Base-by-base conservation (phyloP, 129 eudicot genomes). In the Kitagawia praeruptora region DNA sequence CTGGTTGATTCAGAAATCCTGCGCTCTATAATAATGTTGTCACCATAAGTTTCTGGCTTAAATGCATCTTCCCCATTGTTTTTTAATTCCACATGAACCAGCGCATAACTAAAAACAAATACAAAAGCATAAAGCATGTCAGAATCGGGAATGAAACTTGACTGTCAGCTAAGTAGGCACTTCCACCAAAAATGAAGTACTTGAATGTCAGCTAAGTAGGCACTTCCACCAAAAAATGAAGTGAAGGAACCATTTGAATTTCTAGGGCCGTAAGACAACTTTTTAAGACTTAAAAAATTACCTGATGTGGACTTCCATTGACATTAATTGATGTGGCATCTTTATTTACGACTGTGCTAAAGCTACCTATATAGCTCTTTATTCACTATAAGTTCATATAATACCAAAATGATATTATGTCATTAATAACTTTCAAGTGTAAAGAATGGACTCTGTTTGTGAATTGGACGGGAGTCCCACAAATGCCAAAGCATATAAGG, bases 31-130 rank as follows among this genome's bases (percentile, higher is more conserved):
- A 88, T 88, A 66, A 96, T 92, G 66, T 75, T 49, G 81, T 92
- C 89, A 61, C 99, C 99, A 77, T 87, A 96, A 31, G 82, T 42
- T 19, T 87, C 95, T 39, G 83, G 93, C 84, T 92, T 92, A 78
- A 88, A 96, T 75, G 99, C 94, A 86, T 96, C 99, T 66, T 86
- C 93, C 70, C 99, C 99, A 76, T 84, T 84, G 83, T 96, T 96
- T 82, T 83, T 92, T 1, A 96, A 70, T 85, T 92, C 96, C 86
- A 96, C 86, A 28, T 82, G 91, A 79, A 96, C 96, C 87, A 89
- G 87, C 18, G 99, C 95, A 75, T 85, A 82, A 83, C 99, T 95
- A 84, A 72, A 85, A 78, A 84, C 45, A 81, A 64, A 64, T 40
- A 80, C 8, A 53, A 0, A 77, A 44, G 40, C 54, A 84, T 16